Base-by-base conservation (phyloP, 2,329 filamentous ascomycete species). In the Apiospora saccharicola region DNA sequence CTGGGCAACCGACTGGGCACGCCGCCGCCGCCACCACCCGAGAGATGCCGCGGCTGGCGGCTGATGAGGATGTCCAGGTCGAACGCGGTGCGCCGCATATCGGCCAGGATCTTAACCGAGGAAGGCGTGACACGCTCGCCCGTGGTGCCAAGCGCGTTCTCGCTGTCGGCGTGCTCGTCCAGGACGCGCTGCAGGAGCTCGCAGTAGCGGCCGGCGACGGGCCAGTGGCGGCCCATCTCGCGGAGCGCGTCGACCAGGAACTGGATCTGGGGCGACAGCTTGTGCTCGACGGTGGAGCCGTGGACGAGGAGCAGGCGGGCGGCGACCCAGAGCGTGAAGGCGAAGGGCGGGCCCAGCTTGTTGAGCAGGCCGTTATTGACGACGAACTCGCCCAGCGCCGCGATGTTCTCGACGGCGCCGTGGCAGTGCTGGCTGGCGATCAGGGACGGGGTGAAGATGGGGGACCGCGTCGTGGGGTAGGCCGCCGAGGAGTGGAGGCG, bases 281-380 rank as follows among this genome's bases (percentile, higher is more conserved):
- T 93, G 80, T 93, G 93, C 76, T 96, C 94, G 71, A 97, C 94
- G 0, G 95, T 97, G 10, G 94, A 96, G 37, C 94, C 94, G 80
- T 98, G 95, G 3, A 98, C 95, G 12, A 98, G 90, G 6, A 97
- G 86, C 4, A 98, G 87, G 4, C 95, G 92, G 7, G 95, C 94
- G 3, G 94, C 94, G 22, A 98, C 95, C 95, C 95, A 98, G 1
- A 98, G 86, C 0, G 94, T 95, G 79, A 98, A 98, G 4, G 95
- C 95, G 80, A 98, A 98, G 0, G 94, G 95, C 0, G 95, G 95
- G 0, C 95, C 95, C 22, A 98, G 89, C 80, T 95, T 95, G 69
- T 90, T 87, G 26, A 98, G 86, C 80, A 97, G 89, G 70, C 88
- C 88, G 77, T 94, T 92, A 73, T 90, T 90, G 41, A 93, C 89